A percentile compares a stretch with the other conserved stretches of the same genome.
phyloP scores from a whole-genome alignment of 345 rosid species.

The Arabidopsis thaliana region TAIR10.1 NC_003070.9:82001-82500 shows the following conservation, averaged over 20 bases:
- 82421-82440: background rate
- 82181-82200: conserved; percentile 28
- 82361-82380: conserved; percentile 16
- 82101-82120: background rate
- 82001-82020: background rate
- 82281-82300: conserved; percentile 15
- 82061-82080: no score
- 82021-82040: background rate
- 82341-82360: conserved; percentile 7
- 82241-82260: background rate
- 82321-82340: conserved; percentile 26
- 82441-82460: background rate
- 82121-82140: background rate
- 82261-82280: conserved; percentile 10
- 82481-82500: background rate
- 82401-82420: conserved; percentile 20
- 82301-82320: conserved; percentile 26
- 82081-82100: no score
- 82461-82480: background rate
- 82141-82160: conserved; percentile 19
- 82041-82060: no score
- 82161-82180: conserved; percentile 18
- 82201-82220: conserved; percentile 28
- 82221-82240: background rate
- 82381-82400: background rate